Conservation (phyloP, 2,329 filamentous ascomycete species). For the Arthrobotrys pseudoclavata region DNA sequence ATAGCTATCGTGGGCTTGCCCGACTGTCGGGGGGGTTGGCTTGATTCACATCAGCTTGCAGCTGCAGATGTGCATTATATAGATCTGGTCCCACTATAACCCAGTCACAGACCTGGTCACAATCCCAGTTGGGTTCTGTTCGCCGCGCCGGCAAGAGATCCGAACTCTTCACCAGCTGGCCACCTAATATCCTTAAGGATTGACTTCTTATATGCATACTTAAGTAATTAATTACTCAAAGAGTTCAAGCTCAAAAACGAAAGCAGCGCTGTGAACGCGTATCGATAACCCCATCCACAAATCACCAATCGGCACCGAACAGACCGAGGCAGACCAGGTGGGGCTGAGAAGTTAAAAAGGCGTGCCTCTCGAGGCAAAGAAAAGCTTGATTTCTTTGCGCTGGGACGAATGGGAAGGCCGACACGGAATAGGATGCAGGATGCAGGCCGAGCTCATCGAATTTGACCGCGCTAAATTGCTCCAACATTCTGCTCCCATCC, state of each 20-base stretch:
- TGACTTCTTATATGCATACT: neutral
- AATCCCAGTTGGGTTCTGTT: neutral
- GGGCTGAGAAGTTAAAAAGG: constrained; percentile 29
- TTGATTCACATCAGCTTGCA: constrained; percentile 43
- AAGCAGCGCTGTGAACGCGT: constrained; percentile 8
- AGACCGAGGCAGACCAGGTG: constrained; percentile 30
- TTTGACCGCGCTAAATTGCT: constrained; percentile 38
- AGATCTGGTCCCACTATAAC: constrained; percentile 2
- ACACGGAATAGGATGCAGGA: constrained; percentile 25
- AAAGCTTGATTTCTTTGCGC: constrained; percentile 46
- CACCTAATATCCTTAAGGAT: neutral
- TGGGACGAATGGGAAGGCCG: constrained; percentile 31
- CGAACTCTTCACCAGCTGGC: constrained; percentile 3
- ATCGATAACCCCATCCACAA: constrained; percentile 19
- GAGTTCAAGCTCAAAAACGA: neutral
- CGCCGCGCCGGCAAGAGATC: constrained; percentile 12
- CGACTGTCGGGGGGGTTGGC: constrained; percentile 1
- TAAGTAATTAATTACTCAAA: neutral
- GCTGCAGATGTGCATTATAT: neutral
- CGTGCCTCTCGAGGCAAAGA: constrained; percentile 22
- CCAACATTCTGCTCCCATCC: constrained; percentile 20
- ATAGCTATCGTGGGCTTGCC: neutral
- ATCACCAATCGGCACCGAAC: constrained; percentile 8
- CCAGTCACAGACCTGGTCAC: neutral
- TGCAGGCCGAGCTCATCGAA: constrained; percentile 54